A percentile compares a stretch with the other conserved stretches of the same genome.
These are phyloP conservation scores for Rhizophagus clarus DNA, from an alignment of 192 early-diverging fungal genomes.

Conservation along the genomic window DNA sequence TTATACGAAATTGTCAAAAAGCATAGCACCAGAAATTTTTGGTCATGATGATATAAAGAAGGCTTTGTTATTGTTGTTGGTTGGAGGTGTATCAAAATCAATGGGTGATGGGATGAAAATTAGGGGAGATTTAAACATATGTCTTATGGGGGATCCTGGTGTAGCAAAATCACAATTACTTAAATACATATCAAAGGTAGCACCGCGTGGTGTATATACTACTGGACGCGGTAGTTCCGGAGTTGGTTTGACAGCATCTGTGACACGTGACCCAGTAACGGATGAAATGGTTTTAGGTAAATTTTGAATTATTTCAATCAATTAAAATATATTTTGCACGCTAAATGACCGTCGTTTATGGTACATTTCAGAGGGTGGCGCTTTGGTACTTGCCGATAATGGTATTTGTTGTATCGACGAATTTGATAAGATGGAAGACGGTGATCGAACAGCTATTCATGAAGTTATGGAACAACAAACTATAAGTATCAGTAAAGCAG, in stretches of 20 bases:
- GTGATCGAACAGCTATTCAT: conserved; percentile 95
- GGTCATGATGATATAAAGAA: conserved; percentile 93
- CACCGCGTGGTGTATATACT: conserved; percentile 96
- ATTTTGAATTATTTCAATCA: not conserved
- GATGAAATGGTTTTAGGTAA: conserved; percentile 90
- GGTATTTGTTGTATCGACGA: conserved; percentile 99
- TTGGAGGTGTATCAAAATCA: conserved; percentile 79
- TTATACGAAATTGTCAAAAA: conserved; percentile 74
- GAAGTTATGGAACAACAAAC: conserved; percentile 99
- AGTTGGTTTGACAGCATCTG: conserved; percentile 94
- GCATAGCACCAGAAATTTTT: conserved; percentile 90
- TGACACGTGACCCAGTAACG: conserved; percentile 89
- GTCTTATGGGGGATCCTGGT: conserved; percentile 98
- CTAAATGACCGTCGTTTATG: conserved; percentile 72
- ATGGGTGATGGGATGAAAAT: conserved; percentile 94
- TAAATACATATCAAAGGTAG: conserved; percentile 90
- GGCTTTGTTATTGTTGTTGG: conserved; percentile 80
- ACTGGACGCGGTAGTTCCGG: conserved; percentile 95
- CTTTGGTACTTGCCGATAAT: conserved; percentile 95
- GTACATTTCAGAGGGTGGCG: conserved; percentile 77
- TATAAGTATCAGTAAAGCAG: conserved; percentile 96
- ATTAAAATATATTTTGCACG: not conserved
- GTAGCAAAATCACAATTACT: conserved; percentile 98
- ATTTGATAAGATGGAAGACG: conserved; percentile 99
- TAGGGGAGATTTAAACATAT: conserved; percentile 96